Conservation (phyloP, 2,329 filamentous ascomycete genomes). For the Fusarium pininemorale region DNA sequence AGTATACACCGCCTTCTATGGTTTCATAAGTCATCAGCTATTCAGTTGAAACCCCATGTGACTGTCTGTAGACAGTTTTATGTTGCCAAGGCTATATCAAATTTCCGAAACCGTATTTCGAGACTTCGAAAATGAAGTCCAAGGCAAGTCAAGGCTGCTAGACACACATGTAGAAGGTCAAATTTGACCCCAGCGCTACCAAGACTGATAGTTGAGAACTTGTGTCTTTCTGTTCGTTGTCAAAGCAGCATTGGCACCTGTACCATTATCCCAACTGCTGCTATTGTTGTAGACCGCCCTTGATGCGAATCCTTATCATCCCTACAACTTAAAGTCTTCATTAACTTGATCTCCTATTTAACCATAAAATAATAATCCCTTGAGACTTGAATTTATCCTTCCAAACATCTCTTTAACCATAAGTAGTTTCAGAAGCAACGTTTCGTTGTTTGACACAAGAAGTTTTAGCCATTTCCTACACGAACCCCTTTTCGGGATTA, state of each 20-base stretch:
- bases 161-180: slow-evolving; percentile 1
- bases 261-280: not conserved
- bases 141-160: not conserved
- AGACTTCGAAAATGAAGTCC: not conserved
- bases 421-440: not conserved
- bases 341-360: not conserved
- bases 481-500: slow-evolving; percentile 12
- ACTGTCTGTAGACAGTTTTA: not conserved
- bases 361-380: not conserved
- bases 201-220: not conserved
- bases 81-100: not conserved
- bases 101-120: slow-evolving; percentile 2
- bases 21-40: not conserved
- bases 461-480: not conserved
- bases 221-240: not conserved
- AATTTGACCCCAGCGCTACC: not conserved
- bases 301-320: not conserved
- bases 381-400: not conserved
- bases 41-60: not conserved
- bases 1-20: not conserved
- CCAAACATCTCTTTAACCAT: not conserved
- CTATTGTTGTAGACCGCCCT: not conserved
- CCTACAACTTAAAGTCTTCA: not conserved
- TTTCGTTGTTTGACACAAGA: not conserved
- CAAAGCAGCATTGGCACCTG: not conserved